Percentiles rank a stretch among this genome's conserved stretches.
Evolutionary conservation across 805 yeast genomes (phyloP).

Genomic region (Saturnispora gosingensis): DNA sequence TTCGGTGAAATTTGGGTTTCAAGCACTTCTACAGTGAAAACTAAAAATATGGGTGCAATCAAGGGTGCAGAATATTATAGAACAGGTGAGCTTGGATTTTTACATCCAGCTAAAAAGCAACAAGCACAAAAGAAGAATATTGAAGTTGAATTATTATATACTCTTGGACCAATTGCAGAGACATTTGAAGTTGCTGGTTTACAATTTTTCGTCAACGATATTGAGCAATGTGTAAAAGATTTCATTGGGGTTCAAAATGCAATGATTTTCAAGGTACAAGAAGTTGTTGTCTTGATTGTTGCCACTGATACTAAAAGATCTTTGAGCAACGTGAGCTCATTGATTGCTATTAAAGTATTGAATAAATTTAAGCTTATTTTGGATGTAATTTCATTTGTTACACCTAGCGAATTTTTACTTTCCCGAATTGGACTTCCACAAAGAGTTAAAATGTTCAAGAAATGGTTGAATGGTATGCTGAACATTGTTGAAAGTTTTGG

Average conservation of each 20-base stretch:
- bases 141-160: constrained; percentile 70
- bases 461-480: constrained; percentile 45
- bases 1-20: constrained; percentile 96
- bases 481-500: constrained; percentile 37
- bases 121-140: constrained; percentile 16
- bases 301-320: constrained; percentile 42
- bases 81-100: constrained; percentile 91
- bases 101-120: constrained; percentile 56
- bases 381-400: constrained; percentile 77
- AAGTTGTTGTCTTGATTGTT: constrained; percentile 64
- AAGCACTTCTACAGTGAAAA: constrained; percentile 71
- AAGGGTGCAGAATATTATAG: constrained; percentile 59
- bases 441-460: constrained; percentile 53
- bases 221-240: constrained; percentile 58
- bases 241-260: constrained; percentile 32
- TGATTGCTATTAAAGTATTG: constrained; percentile 69
- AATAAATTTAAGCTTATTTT: constrained; percentile 73
- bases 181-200: constrained; percentile 89
- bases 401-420: constrained; percentile 51
- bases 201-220: constrained; percentile 81
- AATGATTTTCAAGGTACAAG: constrained; percentile 68
- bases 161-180: constrained; percentile 73
- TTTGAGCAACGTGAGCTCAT: constrained; percentile 71
- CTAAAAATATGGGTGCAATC: constrained; percentile 29
- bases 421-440: constrained; percentile 72